Base-by-base conservation (phyloP, 2,329 filamentous ascomycete species). In the Fusarium azukiicola region DNA sequence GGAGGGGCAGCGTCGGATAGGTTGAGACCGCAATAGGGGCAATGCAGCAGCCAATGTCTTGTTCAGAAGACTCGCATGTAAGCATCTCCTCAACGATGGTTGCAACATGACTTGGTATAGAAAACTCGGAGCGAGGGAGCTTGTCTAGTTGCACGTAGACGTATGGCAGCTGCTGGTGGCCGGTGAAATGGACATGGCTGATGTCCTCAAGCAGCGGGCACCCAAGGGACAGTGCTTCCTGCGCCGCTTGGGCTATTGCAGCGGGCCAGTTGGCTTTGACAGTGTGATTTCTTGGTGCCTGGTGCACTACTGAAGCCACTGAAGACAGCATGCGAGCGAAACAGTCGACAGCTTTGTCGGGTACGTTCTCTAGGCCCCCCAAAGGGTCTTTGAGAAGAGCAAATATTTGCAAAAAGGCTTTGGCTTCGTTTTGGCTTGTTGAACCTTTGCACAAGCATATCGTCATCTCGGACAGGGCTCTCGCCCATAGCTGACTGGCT, bases 1-100 rank as follows among this genome's bases (percentile, higher is more conserved):
- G n/a, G n/a, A n/a, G n/a, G n/a, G 61, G 61, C 32, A 67, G 63
- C 16, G 27, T n/a, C 13, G 63, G 63, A 23, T 67, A 67, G 6
- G 63, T 67, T 19, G 63, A 67, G 14, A 67, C 63, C n/a, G 63
- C 42, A 3, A 67, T 67, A 23, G 63, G 63, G 63, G 63, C 63
- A 49, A 67, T 67, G 42, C 42, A 49, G 14, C 63, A 67, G 27
- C 63, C 63, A 32, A 21, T 19, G 23, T 47, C 44, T 32, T 32
- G 27, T 32, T 32, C 27, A 32, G 27, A 32, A n/a, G 23, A 12
- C 14, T 46, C 63, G 19, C 13, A n/a, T 19, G 27, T 7, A 14
- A 67, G 63, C 27, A 67, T 67, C 63, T 67, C 63, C 63, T 67
- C 63, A 19, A 67, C 27, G 27, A 67, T 67, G 63, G 63, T 19